These are phyloP conservation scores for Rhododendron mucronatum DNA, from an alignment of 148 eudicot species.

Conservation along the genomic window DNA sequence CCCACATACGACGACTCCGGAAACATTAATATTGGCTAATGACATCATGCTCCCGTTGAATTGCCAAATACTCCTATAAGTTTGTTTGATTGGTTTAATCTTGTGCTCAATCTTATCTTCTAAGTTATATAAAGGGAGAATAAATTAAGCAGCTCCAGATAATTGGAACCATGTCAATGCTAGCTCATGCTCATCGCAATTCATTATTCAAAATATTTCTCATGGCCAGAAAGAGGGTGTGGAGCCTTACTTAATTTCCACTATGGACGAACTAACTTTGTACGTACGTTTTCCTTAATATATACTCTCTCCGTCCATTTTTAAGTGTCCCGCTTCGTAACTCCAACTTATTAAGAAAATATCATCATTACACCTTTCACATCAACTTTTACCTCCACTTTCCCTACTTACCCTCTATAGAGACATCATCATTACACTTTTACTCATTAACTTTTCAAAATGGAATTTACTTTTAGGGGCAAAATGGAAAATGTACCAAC, in stretches of 20 bases:
- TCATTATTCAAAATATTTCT: background rate
- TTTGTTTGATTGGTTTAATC: background rate
- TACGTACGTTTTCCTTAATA: background rate
- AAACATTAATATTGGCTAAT: background rate
- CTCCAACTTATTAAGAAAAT: no score
- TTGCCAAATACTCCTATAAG: background rate
- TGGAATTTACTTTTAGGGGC: no score
- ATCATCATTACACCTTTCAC: no score
- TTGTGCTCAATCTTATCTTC: background rate
- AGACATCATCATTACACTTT: no score
- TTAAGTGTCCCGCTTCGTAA: no score
- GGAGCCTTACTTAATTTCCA: background rate
- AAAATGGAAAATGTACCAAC: no score
- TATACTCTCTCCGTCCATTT: no score
- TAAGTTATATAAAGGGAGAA: no score
- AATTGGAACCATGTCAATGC: background rate
- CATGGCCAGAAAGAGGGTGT: background rate
- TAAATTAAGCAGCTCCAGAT: background rate
- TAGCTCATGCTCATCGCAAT: background rate
- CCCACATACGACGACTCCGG: background rate
- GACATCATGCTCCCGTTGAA: background rate
- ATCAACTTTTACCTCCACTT: no score
- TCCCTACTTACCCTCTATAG: no score
- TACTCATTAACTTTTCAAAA: no score
- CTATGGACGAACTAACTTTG: background rate